Percentiles rank a stretch among this genome's conserved stretches.
These are phyloP conservation scores for Teratosphaeria pseudoeucalypti DNA, from an alignment of 2,329 filamentous ascomycete species.

Conservation along the genomic window DNA sequence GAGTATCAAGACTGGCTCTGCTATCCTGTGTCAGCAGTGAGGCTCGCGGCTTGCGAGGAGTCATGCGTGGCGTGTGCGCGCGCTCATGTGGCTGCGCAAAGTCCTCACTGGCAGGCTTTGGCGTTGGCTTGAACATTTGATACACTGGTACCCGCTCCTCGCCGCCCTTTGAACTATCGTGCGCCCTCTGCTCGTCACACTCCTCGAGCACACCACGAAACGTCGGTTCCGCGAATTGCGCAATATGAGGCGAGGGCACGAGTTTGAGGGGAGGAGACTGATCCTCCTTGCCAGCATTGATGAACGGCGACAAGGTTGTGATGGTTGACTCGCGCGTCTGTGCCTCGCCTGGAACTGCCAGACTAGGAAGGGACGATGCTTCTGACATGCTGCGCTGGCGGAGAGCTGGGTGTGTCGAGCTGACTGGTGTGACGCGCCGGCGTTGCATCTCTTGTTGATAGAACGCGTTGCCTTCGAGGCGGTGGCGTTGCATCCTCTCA, in stretches of 20 bases:
- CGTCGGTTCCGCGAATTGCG: constrained; percentile 21
- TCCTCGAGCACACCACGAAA: constrained; percentile 31
- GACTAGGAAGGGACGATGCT: neutral
- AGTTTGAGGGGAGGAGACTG: constrained; percentile 17
- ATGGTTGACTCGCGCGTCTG: constrained; percentile 10
- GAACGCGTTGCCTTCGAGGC: constrained; percentile 24
- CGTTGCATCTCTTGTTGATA: constrained; percentile 18
- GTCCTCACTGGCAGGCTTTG: constrained; percentile 12
- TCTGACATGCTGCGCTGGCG: neutral
- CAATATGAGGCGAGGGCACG: constrained; percentile 12
- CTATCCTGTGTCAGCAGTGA: constrained; percentile 5
- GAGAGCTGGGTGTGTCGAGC: constrained; percentile 16
- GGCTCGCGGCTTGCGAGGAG: constrained; percentile 1
- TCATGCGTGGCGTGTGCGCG: constrained; percentile 3
- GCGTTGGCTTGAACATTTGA: constrained; percentile 13
- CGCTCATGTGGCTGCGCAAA: constrained; percentile 7
- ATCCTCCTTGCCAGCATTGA: constrained; percentile 9
- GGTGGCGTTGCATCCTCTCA: constrained; percentile 13
- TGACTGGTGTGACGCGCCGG: constrained; percentile 12
- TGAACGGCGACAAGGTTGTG: constrained; percentile 21
- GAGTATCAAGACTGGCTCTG: constrained; percentile 1
- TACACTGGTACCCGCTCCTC: constrained; percentile 20
- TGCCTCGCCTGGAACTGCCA: neutral
- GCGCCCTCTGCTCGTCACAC: constrained; percentile 22
- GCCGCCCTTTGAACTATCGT: constrained; percentile 23